Base-by-base conservation (phyloP, 1,284 basidiomycete genomes). In the Laetiporus sulphureus region DNA sequence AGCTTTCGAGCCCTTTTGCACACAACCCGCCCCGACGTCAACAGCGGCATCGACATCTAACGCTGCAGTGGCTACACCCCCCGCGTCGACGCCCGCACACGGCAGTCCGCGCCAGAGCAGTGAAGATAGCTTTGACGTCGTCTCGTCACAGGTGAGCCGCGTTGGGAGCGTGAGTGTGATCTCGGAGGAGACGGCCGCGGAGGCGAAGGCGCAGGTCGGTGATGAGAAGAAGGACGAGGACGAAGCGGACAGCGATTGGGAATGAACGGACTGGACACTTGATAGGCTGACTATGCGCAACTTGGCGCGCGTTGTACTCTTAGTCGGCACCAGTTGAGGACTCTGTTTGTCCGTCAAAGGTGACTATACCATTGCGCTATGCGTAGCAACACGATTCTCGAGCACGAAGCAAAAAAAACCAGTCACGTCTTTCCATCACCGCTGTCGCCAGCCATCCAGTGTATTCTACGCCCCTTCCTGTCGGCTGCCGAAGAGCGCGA, bases 61-160 rank as follows among this genome's bases (percentile, higher is more conserved):
- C 2, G 46, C 49, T 8, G 48, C 62, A 2, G 54, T 57, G 5
- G 34, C 39, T 15, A 44, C 33, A 5, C 31, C 33, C 23, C 16
- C 40, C 11, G 47, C 54, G 2, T 63, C 62, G 11, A 62, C 64
- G 3, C 65, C 68, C 3, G 63, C 64, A 3, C 63, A 59, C 8
- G 54, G 60, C 15, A 80, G 77, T 49, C 75, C 77, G 5, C 65
- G 79, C 4, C 52, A 70, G 38, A 79, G 76, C 49, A 83, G 80
- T 50, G 82, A 85, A 43, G 81, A 72, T 15, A 83, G 83, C 49
- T 88, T 79, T 55, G 84, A 88, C 56, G 69, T 88, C 13, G 76
- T 88, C 13, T 80, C 77, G 6, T 74, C 75, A 18, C 63, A 56
- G 23, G 57, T 60, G 13, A 66, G 64, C 49, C 55, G 51, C 22